Percentiles rank a stretch among this genome's conserved stretches.
These are phyloP conservation scores for Cadophora sp. DNA, from an alignment of 2,329 filamentous ascomycete species.

Conservation along the genomic window DNA sequence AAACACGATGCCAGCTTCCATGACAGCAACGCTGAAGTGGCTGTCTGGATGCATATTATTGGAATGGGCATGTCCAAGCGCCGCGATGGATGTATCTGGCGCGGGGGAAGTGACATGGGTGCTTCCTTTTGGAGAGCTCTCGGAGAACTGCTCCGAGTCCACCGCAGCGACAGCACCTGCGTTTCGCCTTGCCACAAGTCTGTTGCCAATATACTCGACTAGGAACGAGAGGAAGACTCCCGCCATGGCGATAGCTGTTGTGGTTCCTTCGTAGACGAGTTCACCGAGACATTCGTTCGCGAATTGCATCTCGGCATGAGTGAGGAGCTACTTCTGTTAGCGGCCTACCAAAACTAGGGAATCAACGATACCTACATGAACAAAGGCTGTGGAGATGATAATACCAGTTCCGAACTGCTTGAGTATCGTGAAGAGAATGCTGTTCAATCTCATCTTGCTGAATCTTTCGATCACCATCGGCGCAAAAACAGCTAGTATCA, in stretches of 20 bases:
- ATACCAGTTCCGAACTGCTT: conserved; percentile 80
- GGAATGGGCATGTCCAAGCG: conserved; percentile 18
- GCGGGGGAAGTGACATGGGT: background rate
- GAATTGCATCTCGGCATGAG: conserved; percentile 77
- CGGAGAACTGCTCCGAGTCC: conserved; percentile 17
- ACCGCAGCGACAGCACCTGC: conserved; percentile 46
- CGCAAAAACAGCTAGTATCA: conserved; percentile 59
- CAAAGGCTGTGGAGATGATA: conserved; percentile 73
- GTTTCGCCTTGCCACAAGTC: conserved; percentile 54
- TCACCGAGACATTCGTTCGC: conserved; percentile 62
- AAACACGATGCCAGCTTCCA: conserved; percentile 78
- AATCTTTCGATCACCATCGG: conserved; percentile 60
- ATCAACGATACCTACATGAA: conserved; percentile 59
- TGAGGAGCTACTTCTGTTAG: conserved; percentile 63
- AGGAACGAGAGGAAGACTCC: conserved; percentile 76
- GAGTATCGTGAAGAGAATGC: conserved; percentile 65
- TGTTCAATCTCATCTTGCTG: conserved; percentile 44
- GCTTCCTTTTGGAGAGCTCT: conserved; percentile 11
- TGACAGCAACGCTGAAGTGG: conserved; percentile 60
- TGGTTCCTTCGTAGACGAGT: conserved; percentile 71
- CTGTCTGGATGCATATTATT: conserved; percentile 7
- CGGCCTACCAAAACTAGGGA: background rate
- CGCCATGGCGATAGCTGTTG: conserved; percentile 75
- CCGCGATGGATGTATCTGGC: conserved; percentile 15
- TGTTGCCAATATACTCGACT: conserved; percentile 70